Percentiles rank a stretch among this genome's conserved stretches.
phyloP scores from a whole-genome alignment of 768 basidiomycete genomes.

The Porpolomopsis calyptriformis region DNA sequence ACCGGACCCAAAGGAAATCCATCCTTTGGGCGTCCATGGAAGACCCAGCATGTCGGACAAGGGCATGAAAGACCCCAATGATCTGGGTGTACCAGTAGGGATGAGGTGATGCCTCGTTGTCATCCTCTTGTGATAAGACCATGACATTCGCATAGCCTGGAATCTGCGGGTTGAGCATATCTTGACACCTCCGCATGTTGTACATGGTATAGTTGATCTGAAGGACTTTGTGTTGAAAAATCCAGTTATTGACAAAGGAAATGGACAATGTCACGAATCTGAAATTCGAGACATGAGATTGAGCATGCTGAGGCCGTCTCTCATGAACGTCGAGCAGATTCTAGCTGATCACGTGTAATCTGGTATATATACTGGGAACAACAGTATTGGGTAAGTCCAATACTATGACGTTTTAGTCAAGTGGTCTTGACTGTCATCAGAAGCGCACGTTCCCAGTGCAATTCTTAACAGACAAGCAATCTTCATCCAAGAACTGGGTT shows the following conservation, averaged over 20 bases:
- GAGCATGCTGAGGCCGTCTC: too few species aligned
- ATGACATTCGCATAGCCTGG: constrained; percentile 25
- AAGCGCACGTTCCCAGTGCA: too few species aligned
- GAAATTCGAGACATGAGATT: too few species aligned
- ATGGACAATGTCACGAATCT: too few species aligned
- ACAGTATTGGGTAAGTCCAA: too few species aligned
- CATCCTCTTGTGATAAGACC: constrained; percentile 16
- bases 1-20: constrained; percentile 13
- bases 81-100: constrained; percentile 11
- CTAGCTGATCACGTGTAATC: too few species aligned
- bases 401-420: too few species aligned
- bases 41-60: constrained; percentile 5
- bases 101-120: constrained; percentile 3
- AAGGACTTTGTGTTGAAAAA: constrained; percentile 23
- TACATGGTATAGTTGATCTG: constrained; percentile 24
- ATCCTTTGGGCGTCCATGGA: neutral
- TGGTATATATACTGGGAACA: too few species aligned
- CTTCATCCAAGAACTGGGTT: constrained; percentile 11
- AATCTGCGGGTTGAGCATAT: constrained; percentile 28
- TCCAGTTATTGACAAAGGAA: constrained; percentile 14
- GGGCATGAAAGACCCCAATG: constrained; percentile 15
- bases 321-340: too few species aligned
- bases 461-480: too few species aligned
- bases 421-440: too few species aligned
- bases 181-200: constrained; percentile 21